phyloP scores from a whole-genome alignment of 768 basidiomycete species.

The Suillus paluster region DNA sequence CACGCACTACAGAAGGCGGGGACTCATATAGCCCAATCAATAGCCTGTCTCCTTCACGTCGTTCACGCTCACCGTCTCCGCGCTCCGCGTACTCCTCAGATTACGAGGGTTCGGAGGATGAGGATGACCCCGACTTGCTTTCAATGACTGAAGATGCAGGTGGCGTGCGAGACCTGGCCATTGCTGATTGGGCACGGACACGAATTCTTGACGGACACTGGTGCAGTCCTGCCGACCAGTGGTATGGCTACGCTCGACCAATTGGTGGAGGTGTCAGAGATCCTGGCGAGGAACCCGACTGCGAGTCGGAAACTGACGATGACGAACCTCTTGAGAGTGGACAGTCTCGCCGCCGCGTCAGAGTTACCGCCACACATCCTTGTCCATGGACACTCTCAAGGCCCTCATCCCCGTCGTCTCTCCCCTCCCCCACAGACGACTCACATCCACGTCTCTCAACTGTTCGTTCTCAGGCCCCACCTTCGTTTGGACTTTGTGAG shows the following conservation, averaged over 20 bases:
- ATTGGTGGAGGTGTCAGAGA: slow-evolving; percentile 37
- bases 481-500: slow-evolving; percentile 67
- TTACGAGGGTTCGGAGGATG: slow-evolving; percentile 43
- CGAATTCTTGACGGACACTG: slow-evolving; percentile 78
- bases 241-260: slow-evolving; percentile 53
- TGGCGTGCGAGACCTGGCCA: slow-evolving; percentile 56
- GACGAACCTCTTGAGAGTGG: slow-evolving; percentile 25
- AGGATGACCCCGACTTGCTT: slow-evolving; percentile 48
- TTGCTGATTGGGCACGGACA: slow-evolving; percentile 73
- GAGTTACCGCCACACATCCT: slow-evolving; percentile 46
- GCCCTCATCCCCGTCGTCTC: slow-evolving; percentile 22
- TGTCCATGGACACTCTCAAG: slow-evolving; percentile 62
- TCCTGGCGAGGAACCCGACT: slow-evolving; percentile 28
- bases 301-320: slow-evolving; percentile 31
- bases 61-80: slow-evolving; percentile 36
- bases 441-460: slow-evolving; percentile 55
- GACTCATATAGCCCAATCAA: slow-evolving; percentile 22
- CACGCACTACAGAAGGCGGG: slow-evolving; percentile 10
- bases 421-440: slow-evolving; percentile 20
- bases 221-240: slow-evolving; percentile 75
- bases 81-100: slow-evolving; percentile 35
- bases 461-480: slow-evolving; percentile 56
- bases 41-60: slow-evolving; percentile 31
- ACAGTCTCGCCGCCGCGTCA: slow-evolving; percentile 22
- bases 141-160: slow-evolving; percentile 51